Evolutionary conservation across 2,329 filamentous ascomycete species (phyloP).

Genomic region (Escovopsis sp.): DNA sequence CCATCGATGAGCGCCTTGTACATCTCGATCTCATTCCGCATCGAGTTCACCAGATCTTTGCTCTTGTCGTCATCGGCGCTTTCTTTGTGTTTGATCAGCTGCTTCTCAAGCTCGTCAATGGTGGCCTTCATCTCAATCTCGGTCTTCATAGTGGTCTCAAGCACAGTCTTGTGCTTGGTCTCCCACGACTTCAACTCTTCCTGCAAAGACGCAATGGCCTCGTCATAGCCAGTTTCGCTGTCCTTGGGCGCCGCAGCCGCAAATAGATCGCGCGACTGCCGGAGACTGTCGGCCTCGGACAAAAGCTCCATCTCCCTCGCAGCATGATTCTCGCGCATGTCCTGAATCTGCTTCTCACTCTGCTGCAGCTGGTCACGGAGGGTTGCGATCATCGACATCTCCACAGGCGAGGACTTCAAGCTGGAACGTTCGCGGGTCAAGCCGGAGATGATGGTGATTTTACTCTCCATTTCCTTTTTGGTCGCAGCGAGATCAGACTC

Average conservation of each 20-base stretch:
- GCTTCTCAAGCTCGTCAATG: constrained; percentile 55
- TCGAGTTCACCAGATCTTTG: constrained; percentile 39
- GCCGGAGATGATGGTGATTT: constrained; percentile 90
- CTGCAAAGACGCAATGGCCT: constrained; percentile 51
- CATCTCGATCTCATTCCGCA: constrained; percentile 65
- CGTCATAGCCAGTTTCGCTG: constrained; percentile 27
- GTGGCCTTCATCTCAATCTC: constrained; percentile 59
- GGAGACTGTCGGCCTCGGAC: constrained; percentile 54
- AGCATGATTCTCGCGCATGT: constrained; percentile 58
- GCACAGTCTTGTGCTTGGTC: constrained; percentile 52
- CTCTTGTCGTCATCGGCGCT: constrained; percentile 33
- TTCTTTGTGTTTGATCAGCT: constrained; percentile 21
- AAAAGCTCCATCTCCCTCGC: constrained; percentile 60
- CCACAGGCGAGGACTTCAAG: constrained; percentile 67
- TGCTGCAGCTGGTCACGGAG: constrained; percentile 79
- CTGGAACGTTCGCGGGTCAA: constrained; percentile 86
- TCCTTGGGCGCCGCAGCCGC: constrained; percentile 13
- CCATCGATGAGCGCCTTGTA: constrained; percentile 60
- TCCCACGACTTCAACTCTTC: constrained; percentile 62
- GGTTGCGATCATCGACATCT: constrained; percentile 78
- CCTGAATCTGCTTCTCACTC: constrained; percentile 65
- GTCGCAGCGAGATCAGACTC: constrained; percentile 70
- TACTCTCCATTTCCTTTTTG: constrained; percentile 93
- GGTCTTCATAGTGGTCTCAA: constrained; percentile 55
- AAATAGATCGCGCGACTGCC: constrained; percentile 29